phyloP scores from a whole-genome alignment of 2,329 filamentous ascomycete species.

The Biscogniauxia marginata region DNA sequence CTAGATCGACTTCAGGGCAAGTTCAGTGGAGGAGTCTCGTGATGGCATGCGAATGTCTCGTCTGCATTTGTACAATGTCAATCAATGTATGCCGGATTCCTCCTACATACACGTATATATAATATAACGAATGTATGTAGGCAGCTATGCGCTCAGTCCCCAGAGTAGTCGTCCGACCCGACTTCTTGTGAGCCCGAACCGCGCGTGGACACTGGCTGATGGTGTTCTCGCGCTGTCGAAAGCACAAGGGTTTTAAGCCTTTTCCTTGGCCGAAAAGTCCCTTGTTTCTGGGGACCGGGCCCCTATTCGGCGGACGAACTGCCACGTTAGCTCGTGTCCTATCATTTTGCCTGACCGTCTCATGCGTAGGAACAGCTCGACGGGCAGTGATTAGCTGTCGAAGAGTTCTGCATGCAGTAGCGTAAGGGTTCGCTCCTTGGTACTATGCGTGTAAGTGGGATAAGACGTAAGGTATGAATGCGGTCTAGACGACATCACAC shows the following conservation, averaged over 20 bases:
- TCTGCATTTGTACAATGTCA: slow-evolving; percentile 5
- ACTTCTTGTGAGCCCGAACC: not conserved
- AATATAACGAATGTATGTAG: not conserved
- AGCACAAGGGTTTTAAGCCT: not conserved
- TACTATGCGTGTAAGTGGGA: not conserved
- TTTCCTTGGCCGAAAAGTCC: not conserved
- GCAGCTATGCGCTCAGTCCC: not conserved
- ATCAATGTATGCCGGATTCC: not conserved
- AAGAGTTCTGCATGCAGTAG: slow-evolving; percentile 9
- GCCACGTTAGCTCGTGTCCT: slow-evolving; percentile 31
- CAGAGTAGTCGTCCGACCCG: slow-evolving; percentile 1
- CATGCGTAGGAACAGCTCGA: not conserved
- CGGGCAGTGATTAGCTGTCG: not conserved
- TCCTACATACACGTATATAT: not conserved
- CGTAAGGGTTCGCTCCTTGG: not conserved
- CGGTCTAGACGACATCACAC: not conserved
- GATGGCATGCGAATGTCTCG: slow-evolving; percentile 4
- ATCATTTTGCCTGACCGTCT: not conserved
- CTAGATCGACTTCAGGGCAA: slow-evolving; percentile 2
- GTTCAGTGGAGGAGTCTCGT: slow-evolving; percentile 8
- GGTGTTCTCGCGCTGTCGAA: not conserved
- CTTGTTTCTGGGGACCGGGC: not conserved
- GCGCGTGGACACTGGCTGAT: too few relatives aligned
- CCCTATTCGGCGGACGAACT: slow-evolving; percentile 17
- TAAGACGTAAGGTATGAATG: not conserved